These are phyloP conservation scores for Debaryomycetaceae sp. DNA, from an alignment of 1,139 yeast species.

Conservation along the genomic window DNA sequence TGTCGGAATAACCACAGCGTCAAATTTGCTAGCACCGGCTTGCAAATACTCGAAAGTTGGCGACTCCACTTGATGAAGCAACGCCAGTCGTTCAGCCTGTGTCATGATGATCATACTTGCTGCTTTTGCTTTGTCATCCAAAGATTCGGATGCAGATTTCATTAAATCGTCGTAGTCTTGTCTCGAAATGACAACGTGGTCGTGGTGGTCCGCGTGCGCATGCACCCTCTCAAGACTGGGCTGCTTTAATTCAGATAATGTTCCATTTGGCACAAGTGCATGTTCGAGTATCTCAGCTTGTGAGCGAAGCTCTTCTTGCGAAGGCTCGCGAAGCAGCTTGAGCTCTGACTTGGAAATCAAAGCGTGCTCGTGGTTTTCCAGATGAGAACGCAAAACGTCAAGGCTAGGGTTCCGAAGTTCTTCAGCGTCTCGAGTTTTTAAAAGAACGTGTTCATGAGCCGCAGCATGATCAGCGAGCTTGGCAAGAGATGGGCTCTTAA, in stretches of 20 bases:
- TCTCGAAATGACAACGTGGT: constrained; percentile 11
- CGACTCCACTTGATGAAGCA: constrained; percentile 5
- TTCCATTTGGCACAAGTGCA: constrained; percentile 12
- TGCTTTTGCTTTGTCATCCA: constrained; percentile 14
- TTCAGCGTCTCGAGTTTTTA: constrained; percentile 14
- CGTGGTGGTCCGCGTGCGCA: constrained; percentile 5
- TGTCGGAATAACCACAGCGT: constrained; percentile 15
- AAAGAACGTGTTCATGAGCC: constrained; percentile 2
- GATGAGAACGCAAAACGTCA: not conserved
- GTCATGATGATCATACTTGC: constrained; percentile 12
- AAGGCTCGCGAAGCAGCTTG: not conserved
- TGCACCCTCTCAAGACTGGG: constrained; percentile 10
- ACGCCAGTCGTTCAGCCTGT: constrained; percentile 11
- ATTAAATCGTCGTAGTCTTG: constrained; percentile 13
- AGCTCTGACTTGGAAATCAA: constrained; percentile 1
- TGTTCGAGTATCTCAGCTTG: constrained; percentile 7
- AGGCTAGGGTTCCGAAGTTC: constrained; percentile 11
- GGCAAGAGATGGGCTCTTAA: constrained; percentile 13
- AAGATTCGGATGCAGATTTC: constrained; percentile 8
- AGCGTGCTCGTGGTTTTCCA: not conserved
- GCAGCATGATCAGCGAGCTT: constrained; percentile 4
- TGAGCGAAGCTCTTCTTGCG: not conserved
- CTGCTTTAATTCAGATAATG: constrained; percentile 14
- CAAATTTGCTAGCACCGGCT: constrained; percentile 14
- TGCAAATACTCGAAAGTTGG: constrained; percentile 22